Conservation (phyloP, 306 rosid species). For the Hippophae rhamnoides region DNA sequence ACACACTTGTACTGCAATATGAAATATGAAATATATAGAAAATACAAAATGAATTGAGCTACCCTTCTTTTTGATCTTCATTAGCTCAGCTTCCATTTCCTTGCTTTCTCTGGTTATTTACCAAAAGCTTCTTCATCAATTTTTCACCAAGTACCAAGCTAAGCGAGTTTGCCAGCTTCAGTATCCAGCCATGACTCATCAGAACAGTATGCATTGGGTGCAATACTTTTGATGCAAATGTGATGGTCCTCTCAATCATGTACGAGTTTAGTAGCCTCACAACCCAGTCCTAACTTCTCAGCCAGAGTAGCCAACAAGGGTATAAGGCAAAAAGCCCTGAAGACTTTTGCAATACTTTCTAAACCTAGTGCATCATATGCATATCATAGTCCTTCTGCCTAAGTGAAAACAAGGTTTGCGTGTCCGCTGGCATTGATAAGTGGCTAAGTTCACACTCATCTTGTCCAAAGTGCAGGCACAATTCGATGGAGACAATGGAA, state of each 20-base stretch:
- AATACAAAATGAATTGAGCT: too few species aligned
- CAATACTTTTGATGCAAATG: conserved; percentile 70
- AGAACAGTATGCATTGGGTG: conserved; percentile 23
- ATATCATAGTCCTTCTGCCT: conserved; percentile 62
- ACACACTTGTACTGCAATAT: too few species aligned
- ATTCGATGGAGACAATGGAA: conserved; percentile 61
- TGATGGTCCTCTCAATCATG: conserved; percentile 94
- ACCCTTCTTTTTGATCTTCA: too few species aligned
- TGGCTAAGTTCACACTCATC: conserved; percentile 85
- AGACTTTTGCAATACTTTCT: conserved; percentile 54
- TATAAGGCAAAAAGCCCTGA: conserved; percentile 64
- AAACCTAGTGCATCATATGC: conserved; percentile 67
- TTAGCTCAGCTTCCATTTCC: too few species aligned
- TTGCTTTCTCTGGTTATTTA: too few species aligned
- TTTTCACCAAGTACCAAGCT: conserved; percentile 18
- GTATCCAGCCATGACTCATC: conserved; percentile 9
- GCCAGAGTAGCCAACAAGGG: conserved; percentile 37
- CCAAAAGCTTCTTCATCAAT: too few species aligned
- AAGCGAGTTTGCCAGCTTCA: conserved; percentile 26
- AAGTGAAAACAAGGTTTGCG: conserved; percentile 87
- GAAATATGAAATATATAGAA: too few species aligned
- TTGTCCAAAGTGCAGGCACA: conserved; percentile 85
- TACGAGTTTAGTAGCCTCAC: conserved; percentile 33
- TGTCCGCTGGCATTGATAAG: conserved; percentile 71
- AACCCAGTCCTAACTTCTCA: conserved; percentile 9